A percentile compares a stretch with the other conserved stretches of the same genome.
Evolutionary conservation across 2,329 filamentous ascomycete species (phyloP).

Genomic region (Aciculosporium take): DNA sequence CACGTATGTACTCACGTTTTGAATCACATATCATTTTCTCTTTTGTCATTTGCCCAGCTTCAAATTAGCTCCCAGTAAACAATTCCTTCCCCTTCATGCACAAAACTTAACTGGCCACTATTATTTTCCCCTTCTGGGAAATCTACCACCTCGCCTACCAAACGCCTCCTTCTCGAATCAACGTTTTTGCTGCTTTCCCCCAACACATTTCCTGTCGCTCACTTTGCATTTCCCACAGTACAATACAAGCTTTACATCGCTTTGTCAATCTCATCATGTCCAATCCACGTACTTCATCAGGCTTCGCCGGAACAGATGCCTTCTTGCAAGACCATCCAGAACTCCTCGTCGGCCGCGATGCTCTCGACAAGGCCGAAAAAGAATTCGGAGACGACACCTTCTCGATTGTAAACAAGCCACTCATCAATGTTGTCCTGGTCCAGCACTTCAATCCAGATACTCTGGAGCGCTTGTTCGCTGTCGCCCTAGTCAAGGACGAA

Average conservation of each 20-base stretch:
- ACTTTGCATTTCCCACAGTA: too few species aligned
- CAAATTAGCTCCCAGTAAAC: too few species aligned
- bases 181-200: background rate
- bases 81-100: too few species aligned
- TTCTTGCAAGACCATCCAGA: constrained; percentile 7
- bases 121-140: too few species aligned
- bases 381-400: constrained; percentile 7
- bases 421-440: constrained; percentile 6
- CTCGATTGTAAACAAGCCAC: constrained; percentile 8
- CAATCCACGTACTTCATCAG: background rate
- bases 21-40: too few species aligned
- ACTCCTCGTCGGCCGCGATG: constrained; percentile 8
- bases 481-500: constrained; percentile 6
- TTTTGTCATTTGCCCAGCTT: too few species aligned
- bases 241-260: background rate
- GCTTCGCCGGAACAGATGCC: background rate
- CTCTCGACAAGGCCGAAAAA: constrained; percentile 4
- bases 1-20: too few species aligned
- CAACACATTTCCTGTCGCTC: background rate
- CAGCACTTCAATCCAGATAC: constrained; percentile 9
- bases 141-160: too few species aligned
- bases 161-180: too few species aligned
- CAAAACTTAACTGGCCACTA: too few species aligned
- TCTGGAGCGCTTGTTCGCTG: constrained; percentile 7
- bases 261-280: background rate